Base-by-base conservation (phyloP, 73 alveolate species). In the Strombidium stylifer region DNA sequence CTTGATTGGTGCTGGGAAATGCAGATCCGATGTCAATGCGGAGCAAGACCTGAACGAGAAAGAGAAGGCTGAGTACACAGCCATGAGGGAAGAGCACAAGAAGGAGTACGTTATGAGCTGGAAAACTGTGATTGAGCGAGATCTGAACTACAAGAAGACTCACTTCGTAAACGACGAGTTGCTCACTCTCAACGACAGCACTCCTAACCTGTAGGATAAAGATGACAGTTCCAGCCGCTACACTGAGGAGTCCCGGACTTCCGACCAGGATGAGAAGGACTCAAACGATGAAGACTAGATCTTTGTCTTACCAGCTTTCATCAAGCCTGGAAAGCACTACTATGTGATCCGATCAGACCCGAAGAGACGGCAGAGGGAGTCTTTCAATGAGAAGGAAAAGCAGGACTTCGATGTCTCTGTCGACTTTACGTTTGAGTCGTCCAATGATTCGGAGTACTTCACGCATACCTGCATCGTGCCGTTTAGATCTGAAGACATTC, bases 261-360 rank as follows among this genome's bases (percentile, higher is more conserved):
- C n/a, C n/a, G n/a, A n/a, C n/a, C 20, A 39, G 32, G 10, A 67
- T 31, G 3, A 21, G 2, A 25, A 16, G 34, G 28, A 27, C 6
- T 45, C 48, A 11, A n/a, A 5, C n/a, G 20, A 52, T 27, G 36
- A 62, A 1, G 57, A 62, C 10, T 34, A 67, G 41, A 31, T 67
- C 1, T 67, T 32, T 50, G 81, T 67, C 15, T 50, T 6, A 12
- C 69, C 81, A 2, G 28, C 5, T 1, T 67, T 67, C 20, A 32
- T 67, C 30, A 12, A 50, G 20, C 32, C 81, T 14, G 81, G 81
- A 30, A 67, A 49, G 59, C 81, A 67, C 50, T 6, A 32, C 26
- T 67, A 67, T 35, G 20, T 47, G 4, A 48, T 67, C n/a, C n/a
- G n/a, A n/a, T n/a, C n/a, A n/a, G n/a, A n/a, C n/a, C n/a, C n/a